Percentiles rank a stretch among this genome's conserved stretches.
Evolutionary conservation across 805 yeast genomes (phyloP).

Genomic region (Wickerhamiella dianesei): DNA sequence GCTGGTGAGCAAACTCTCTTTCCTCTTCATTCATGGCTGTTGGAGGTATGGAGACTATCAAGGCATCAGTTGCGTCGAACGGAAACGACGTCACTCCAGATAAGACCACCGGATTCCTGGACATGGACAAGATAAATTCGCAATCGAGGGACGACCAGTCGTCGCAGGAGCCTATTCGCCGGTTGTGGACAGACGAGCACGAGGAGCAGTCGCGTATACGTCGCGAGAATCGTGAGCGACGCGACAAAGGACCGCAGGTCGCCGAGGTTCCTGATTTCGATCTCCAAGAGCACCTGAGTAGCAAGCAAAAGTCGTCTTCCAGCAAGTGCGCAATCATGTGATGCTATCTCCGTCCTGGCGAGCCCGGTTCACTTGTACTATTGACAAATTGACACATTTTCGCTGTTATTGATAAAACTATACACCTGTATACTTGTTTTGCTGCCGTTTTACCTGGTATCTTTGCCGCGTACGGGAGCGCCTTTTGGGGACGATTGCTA

Average conservation of each 20-base stretch:
- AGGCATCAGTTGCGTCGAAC: constrained; percentile 8
- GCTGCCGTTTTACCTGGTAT: not conserved
- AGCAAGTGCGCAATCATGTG: constrained; percentile 5
- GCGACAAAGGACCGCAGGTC: constrained; percentile 10
- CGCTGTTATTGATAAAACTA: not conserved
- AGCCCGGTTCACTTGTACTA: not conserved
- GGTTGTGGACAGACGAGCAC: constrained; percentile 16
- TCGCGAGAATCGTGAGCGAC: constrained; percentile 14
- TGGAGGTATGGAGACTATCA: constrained; percentile 5
- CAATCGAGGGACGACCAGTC: not conserved
- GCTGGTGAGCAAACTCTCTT: no score
- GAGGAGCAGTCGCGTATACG: constrained; percentile 10
- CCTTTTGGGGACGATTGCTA: no score
- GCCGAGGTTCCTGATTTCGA: constrained; percentile 17
- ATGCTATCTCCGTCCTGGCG: no score
- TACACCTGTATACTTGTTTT: not conserved
- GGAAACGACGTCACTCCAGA: constrained; percentile 12
- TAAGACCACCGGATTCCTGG: constrained; percentile 11
- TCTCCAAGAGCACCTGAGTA: constrained; percentile 8
- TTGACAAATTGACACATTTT: not conserved
- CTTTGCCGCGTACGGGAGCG: no score
- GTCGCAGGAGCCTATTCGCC: constrained; percentile 7
- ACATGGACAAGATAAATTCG: constrained; percentile 4
- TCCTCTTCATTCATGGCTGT: not conserved
- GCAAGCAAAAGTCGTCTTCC: constrained; percentile 3